These are phyloP conservation scores for Geotrichum europaeum DNA, from an alignment of 1,139 yeast genomes.

Conservation along the genomic window DNA sequence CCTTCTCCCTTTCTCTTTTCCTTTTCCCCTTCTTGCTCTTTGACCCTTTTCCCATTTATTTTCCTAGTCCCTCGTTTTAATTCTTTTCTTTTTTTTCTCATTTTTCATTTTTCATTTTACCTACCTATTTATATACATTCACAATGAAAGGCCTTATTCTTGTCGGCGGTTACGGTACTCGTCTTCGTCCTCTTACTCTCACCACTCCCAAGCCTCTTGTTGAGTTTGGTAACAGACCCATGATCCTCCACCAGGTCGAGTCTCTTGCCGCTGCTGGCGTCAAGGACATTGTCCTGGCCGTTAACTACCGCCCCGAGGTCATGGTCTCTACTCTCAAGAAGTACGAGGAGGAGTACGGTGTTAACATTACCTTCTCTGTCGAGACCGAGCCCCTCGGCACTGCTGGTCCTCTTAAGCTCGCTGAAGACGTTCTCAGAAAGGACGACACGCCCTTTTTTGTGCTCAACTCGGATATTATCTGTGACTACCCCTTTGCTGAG, in stretches of 20 bases:
- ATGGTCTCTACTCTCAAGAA: slow-evolving; percentile 93
- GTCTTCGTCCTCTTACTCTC: slow-evolving; percentile 96
- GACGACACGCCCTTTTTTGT: slow-evolving; percentile 97
- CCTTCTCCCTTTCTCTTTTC: not conserved
- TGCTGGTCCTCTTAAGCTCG: slow-evolving; percentile 98
- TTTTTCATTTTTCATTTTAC: slow-evolving; percentile 9
- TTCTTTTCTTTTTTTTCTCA: slow-evolving; percentile 5
- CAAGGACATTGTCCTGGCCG: slow-evolving; percentile 97
- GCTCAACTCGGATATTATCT: slow-evolving; percentile 95
- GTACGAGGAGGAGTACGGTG: slow-evolving; percentile 94
- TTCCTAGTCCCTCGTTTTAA: slow-evolving; percentile 3
- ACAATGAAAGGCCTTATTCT: slow-evolving; percentile 94
- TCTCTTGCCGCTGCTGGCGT: slow-evolving; percentile 98
- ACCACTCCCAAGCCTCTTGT: slow-evolving; percentile 98
- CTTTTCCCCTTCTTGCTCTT: slow-evolving; percentile 14
- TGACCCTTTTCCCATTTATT: slow-evolving; percentile 9
- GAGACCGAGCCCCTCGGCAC: slow-evolving; percentile 99
- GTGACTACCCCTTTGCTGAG: slow-evolving; percentile 96
- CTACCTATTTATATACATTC: slow-evolving; percentile 1
- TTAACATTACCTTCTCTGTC: slow-evolving; percentile 90
- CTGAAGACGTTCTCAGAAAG: slow-evolving; percentile 88
- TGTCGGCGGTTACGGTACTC: slow-evolving; percentile 99
- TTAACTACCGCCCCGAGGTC: slow-evolving; percentile 98
- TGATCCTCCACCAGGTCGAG: slow-evolving; percentile 87
- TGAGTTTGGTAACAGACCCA: slow-evolving; percentile 96